Base-by-base conservation (phyloP, 1,284 basidiomycete species). In the Gastroboletus turbinatus region DNA sequence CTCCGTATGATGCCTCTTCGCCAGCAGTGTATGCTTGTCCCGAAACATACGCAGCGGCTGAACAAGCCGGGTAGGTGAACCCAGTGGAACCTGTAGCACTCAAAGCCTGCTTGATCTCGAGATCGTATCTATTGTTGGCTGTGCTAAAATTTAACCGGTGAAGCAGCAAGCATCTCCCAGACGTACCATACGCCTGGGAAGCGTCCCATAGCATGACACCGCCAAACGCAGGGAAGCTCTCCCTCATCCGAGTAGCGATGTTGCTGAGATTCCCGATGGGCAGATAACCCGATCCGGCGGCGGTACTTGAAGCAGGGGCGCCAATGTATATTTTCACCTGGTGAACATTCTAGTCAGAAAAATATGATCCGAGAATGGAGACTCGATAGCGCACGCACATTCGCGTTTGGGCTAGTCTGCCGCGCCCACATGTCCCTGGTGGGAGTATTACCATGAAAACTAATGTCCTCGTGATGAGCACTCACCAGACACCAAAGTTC, bases 131-230 rank as follows among this genome's bases (percentile, higher is more conserved):
- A 58, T 72, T 71, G 65, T 88, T 87, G n/a, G 74, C 84, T 84
- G 58, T 17, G 16, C 42, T 53, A 52, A 48, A 33, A 43, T 36
- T 61, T 52, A 58, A 53, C 36, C 9, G 14, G 17, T 16, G 49
- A 32, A 42, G 51, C 13, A 39, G 10, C 4, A 17, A 11, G 23
- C 38, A n/a, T 46, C 9, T 38, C 43, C 50, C 39, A 45, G 36
- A 69, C 75, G 52, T 66, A 84, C 84, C 78, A 60, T 82, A 85
- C 14, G 86, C 85, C 68, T 88, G 84, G 43, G 84, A 87, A 39
- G 79, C 81, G 66, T 87, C 87, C 85, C 85, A 89, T 45, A 89
- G 66, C 84, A 87, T 88, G 17, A 88, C 81, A 29, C 86, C 86
- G 17, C 87, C 85, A 58, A 88, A 88, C 1, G 83, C 85, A 16